Evolutionary conservation across 2,329 filamentous ascomycete species (phyloP), one percentile per base, ranked within the genome.

Genomic region (Daldinia eschscholtzii): DNA sequence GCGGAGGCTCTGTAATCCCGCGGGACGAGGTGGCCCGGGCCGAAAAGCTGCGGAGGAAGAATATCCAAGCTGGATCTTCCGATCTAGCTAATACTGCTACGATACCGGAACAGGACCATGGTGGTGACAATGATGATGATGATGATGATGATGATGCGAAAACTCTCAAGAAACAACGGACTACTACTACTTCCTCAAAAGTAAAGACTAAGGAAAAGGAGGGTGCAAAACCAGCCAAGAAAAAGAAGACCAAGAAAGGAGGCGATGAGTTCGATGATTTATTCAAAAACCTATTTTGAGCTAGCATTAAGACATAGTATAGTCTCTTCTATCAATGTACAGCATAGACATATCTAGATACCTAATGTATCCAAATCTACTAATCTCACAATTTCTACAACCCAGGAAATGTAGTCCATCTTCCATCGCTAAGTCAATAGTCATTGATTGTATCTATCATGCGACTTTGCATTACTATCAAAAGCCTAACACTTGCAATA

Each of bases 201-300:
- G 77, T 3, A 58, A 77, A 57, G 37, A 65, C 20, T 7, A 56
- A 61, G 9, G 58, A 64, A 10, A 56, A 61, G 10, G 58, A 64
- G 10, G 39, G 12, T 1, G 33, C 4, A 10, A 73, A 57, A 50
- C 35, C 44, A 44, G 55, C 52, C 55, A 75, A 72, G 48, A 76
- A 76, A 64, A 81, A 83, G 64, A 83, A 80, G 67, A 87, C 84
- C 76, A 89, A 87, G 79, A 89, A 86, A 73, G 86, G 83, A 41
- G 82, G 83, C 5, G 88, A 94, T 76, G 91, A 88, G 46, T 92
- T 95, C 62, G 92, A 94, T 69, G 89, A 90, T 75, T 79, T 95
- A 26, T 96, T 96, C 75, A 85, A 84, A 59, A 86, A 86, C 9
- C 79, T 93, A 9, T 73, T 87, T 46, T 86, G 70, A 80, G 12